Evolutionary conservation across 768 basidiomycete genomes (phyloP), one percentile per base, ranked within the genome.

Genomic region (Symmetrospora coprosmae): DNA sequence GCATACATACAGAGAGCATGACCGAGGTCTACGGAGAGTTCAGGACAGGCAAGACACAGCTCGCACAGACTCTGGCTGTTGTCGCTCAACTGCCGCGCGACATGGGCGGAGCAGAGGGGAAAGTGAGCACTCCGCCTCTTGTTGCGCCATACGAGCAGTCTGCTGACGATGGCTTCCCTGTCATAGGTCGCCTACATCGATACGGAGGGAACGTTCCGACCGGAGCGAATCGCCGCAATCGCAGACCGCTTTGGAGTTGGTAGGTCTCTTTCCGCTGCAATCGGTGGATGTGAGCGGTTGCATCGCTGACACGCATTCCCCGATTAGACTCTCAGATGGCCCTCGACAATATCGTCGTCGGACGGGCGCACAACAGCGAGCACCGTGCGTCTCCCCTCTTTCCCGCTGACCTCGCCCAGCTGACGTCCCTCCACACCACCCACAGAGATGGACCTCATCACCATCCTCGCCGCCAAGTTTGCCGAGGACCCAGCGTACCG

Each of bases 1-100:
- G 7, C 23, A 23, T 28, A 19, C 16, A 17, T 17, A 91, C 91
- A 6, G 90, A 94, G 70, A 89, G 87, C 6, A 89, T 94, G 62
- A 85, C 87, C 2, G 91, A 96, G 80, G 90, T 96, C 1, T 97
- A 89, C 68, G 91, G 92, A 43, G 91, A 97, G 73, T 96, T 86
- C 72, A 80, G 91, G 31, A 96, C 92, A 0, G 91, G 91, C 30
- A 91, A 92, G 74, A 94, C 91, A 4, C 92, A 97, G 70, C 76
- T 92, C 49, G 88, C 87, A 25, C 92, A 94, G 73, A 97, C 91
- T 13, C 85, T 94, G 79, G 87, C 86, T 67, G 87, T 97, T 6
- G 76, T 90, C 4, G 74, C 87, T 3, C 91, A 97, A 69, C 79
- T 96, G 43, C 91, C 91, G 28, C 76, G 81, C 2, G 89, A 92